These are phyloP conservation scores for Leccinum disarticulatum DNA, from an alignment of 768 basidiomycete species.

Conservation along the genomic window DNA sequence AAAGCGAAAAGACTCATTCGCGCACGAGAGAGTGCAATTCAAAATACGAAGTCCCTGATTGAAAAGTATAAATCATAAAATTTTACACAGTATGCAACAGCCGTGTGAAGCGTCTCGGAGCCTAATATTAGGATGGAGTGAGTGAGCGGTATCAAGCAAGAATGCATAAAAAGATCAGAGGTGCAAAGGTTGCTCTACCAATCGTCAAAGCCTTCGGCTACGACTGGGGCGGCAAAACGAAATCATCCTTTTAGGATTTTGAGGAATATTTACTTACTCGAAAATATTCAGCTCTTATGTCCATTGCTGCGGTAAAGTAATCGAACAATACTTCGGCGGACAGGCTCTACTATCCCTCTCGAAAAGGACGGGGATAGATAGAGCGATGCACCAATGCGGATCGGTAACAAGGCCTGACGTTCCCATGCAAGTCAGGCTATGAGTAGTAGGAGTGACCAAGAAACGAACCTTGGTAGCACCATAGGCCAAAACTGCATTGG, in stretches of 20 bases:
- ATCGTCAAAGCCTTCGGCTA: constrained; percentile 63
- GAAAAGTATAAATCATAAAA: constrained; percentile 34
- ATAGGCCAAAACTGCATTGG: constrained; percentile 83
- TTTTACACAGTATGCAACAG: constrained; percentile 6
- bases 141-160: constrained; percentile 6
- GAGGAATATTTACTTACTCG: constrained; percentile 30
- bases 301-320: constrained; percentile 15
- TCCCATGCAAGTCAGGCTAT: background rate
- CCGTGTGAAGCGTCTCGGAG: constrained; percentile 3
- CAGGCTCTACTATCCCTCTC: constrained; percentile 61
- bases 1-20: constrained; percentile 67
- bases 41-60: constrained; percentile 56
- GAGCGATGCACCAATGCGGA: constrained; percentile 69
- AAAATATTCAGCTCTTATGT: background rate
- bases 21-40: constrained; percentile 69
- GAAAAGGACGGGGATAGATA: constrained; percentile 76
- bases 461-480: constrained; percentile 67
- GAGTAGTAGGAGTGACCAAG: background rate
- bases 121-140: constrained; percentile 2
- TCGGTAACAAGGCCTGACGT: constrained; percentile 66
- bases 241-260: constrained; percentile 46
- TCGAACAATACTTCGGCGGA: constrained; percentile 36
- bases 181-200: constrained; percentile 63
- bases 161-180: constrained; percentile 43
- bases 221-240: constrained; percentile 75